Percentiles rank a stretch among this genome's conserved stretches.
Evolutionary conservation across 1,284 basidiomycete species (phyloP).

Genomic region (Gymnopus androsaceus): DNA sequence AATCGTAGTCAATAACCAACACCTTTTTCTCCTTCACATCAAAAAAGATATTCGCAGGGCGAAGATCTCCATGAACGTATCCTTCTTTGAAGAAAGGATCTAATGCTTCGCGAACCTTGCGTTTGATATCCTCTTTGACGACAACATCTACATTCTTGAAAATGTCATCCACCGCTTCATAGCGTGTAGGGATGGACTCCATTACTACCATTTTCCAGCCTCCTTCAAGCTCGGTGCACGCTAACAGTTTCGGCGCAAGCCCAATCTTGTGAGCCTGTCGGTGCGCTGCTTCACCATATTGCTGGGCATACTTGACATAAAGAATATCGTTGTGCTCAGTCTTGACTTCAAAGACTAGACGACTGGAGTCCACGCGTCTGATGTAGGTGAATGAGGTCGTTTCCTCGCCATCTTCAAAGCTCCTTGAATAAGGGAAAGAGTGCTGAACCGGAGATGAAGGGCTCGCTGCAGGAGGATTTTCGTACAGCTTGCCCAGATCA

Average conservation of each 20-base stretch:
- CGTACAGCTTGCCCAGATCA: slow-evolving; percentile 15
- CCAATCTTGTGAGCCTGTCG: slow-evolving; percentile 3
- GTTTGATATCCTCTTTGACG: neutral
- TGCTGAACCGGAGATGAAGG: neutral
- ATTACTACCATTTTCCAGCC: slow-evolving; percentile 19
- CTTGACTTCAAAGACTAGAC: slow-evolving; percentile 6
- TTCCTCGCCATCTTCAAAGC: neutral
- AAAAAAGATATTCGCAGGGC: slow-evolving; percentile 6
- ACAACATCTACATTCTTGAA: neutral
- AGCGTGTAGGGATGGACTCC: slow-evolving; percentile 14
- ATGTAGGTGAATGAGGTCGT: slow-evolving; percentile 7
- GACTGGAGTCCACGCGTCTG: slow-evolving; percentile 7
- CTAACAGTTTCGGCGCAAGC: slow-evolving; percentile 17
- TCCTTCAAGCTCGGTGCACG: slow-evolving; percentile 14
- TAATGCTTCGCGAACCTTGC: neutral
- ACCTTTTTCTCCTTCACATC: neutral
- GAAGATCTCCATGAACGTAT: neutral
- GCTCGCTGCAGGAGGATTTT: neutral
- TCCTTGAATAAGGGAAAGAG: neutral
- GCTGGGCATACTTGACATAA: slow-evolving; percentile 16
- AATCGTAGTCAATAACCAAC: slow-evolving; percentile 10
- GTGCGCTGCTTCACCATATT: slow-evolving; percentile 17
- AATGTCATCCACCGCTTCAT: neutral
- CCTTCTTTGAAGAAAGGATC: neutral
- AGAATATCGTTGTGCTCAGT: neutral